These are phyloP conservation scores for Volvox reticuliferus DNA, from an alignment of 139 green algal species.

Conservation along the genomic window DNA sequence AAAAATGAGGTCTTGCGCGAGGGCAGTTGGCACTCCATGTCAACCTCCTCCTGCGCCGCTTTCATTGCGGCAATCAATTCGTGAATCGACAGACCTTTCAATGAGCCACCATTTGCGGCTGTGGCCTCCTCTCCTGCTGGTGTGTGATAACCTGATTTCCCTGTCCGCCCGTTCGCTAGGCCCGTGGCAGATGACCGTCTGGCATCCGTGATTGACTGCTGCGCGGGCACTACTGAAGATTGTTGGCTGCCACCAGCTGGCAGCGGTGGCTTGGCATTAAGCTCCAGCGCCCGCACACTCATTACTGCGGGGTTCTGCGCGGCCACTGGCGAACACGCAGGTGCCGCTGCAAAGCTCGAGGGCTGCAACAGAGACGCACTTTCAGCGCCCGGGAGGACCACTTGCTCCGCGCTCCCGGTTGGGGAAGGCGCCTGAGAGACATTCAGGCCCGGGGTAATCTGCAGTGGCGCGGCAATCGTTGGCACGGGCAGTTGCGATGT, in stretches of 20 bases:
- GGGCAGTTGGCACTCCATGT: not conserved
- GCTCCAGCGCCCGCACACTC: not conserved
- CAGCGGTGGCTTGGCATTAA: slow-evolving; percentile 28
- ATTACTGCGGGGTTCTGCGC: not conserved
- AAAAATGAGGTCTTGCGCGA: not conserved
- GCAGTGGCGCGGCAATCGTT: not conserved
- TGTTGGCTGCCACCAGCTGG: not conserved
- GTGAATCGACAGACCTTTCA: slow-evolving; percentile 44
- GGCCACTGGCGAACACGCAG: too few species aligned
- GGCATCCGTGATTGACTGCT: not conserved
- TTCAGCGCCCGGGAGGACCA: not conserved
- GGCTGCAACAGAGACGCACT: not conserved
- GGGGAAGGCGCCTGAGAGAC: not conserved
- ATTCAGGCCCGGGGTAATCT: not conserved
- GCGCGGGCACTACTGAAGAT: not conserved
- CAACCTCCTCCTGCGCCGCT: slow-evolving; percentile 31
- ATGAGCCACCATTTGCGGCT: slow-evolving; percentile 1
- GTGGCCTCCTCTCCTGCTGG: not conserved
- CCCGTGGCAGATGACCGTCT: not conserved
- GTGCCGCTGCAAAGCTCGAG: not conserved
- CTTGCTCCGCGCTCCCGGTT: not conserved
- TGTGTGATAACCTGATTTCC: slow-evolving; percentile 30
- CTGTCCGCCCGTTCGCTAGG: not conserved
- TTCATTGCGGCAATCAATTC: slow-evolving; percentile 43
- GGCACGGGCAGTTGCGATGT: not conserved